A percentile compares a stretch with the other conserved stretches of the same genome.
Evolutionary conservation across 768 basidiomycete species (phyloP).

Genomic region (Phaeotremella skinneri): DNA sequence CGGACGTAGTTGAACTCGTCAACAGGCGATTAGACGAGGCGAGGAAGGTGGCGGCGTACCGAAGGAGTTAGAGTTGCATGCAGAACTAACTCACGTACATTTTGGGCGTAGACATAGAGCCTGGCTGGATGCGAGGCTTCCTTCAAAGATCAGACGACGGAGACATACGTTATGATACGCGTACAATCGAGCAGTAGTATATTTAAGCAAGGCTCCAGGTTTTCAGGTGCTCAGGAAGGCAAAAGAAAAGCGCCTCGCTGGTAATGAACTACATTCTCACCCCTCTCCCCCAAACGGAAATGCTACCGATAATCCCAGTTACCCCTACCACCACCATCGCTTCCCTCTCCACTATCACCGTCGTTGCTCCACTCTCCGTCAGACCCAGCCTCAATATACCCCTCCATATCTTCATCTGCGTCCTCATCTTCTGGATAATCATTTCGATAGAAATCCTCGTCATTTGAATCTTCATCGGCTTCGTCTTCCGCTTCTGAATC

Average conservation of each 20-base stretch:
- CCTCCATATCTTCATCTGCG: constrained; percentile 46
- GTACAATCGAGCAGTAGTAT: too few relatives aligned
- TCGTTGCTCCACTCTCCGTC: constrained; percentile 14
- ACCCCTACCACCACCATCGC: constrained; percentile 14
- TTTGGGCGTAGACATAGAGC: too few relatives aligned
- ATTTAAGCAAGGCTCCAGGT: too few relatives aligned
- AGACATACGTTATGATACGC: too few relatives aligned
- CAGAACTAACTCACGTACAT: too few relatives aligned
- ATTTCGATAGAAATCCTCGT: constrained; percentile 47
- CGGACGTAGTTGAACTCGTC: constrained; percentile 62
- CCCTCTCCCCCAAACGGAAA: not conserved
- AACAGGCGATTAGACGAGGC: constrained; percentile 63
- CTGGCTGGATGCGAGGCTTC: too few relatives aligned
- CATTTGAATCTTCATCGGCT: constrained; percentile 48
- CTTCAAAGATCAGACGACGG: too few relatives aligned
- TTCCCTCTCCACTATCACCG: constrained; percentile 5
- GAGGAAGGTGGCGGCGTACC: constrained; percentile 49
- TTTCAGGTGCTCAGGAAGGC: too few relatives aligned
- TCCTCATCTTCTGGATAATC: constrained; percentile 49
- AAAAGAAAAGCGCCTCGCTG: too few relatives aligned
- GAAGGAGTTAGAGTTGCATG: constrained; percentile 21
- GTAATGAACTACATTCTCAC: too few relatives aligned
- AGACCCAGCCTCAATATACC: constrained; percentile 23
- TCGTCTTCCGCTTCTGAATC: constrained; percentile 45
- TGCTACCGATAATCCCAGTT: constrained; percentile 21